phyloP scores from a whole-genome alignment of 2,329 filamentous ascomycete genomes.

The Botrytis fragariae region DNA sequence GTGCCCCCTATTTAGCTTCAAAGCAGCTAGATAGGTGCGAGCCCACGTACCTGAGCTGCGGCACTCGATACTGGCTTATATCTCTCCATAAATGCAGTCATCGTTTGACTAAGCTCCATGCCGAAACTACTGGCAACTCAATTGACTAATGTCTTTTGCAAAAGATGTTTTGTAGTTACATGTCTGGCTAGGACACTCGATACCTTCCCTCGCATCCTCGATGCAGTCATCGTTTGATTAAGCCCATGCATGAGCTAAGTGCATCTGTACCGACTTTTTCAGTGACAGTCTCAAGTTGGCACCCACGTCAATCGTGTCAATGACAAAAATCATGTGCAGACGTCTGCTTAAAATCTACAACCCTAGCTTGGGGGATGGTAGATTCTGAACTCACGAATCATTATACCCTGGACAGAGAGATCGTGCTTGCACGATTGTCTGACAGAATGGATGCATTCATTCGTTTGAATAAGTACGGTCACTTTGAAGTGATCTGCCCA shows the following conservation, averaged over 20 bases:
- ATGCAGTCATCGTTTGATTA: not conserved
- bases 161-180: not conserved
- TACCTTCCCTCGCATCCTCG: not conserved
- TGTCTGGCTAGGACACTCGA: not conserved
- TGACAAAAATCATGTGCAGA: too few relatives aligned
- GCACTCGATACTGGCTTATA: not conserved
- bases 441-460: not conserved
- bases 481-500: not conserved
- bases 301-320: too few relatives aligned
- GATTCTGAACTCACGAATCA: too few relatives aligned
- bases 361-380: too few relatives aligned
- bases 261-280: not conserved
- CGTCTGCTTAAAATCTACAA: too few relatives aligned
- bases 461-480: not conserved
- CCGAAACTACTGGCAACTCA: not conserved
- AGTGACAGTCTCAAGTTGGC: too few relatives aligned
- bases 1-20: not conserved
- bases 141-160: not conserved
- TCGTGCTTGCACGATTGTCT: too few relatives aligned
- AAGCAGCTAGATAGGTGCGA: not conserved
- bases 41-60: not conserved
- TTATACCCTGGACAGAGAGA: too few relatives aligned
- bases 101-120: not conserved
- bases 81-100: not conserved
- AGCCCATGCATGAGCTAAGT: not conserved